Conservation (phyloP, 345 rosid genomes). For the Excoecaria cochinchinensis region DNA sequence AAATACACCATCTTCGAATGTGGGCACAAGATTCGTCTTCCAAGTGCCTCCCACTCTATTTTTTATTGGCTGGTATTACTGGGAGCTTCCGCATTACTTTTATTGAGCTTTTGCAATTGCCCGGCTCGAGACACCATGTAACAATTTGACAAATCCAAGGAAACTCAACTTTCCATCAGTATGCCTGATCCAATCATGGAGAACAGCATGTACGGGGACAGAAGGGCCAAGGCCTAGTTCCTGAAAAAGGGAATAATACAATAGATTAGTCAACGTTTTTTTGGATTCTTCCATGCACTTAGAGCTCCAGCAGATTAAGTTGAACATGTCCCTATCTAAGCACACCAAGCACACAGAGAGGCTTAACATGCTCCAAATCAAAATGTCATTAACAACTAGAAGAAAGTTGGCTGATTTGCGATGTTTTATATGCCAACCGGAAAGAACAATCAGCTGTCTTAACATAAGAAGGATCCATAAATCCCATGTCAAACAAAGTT, state of each 20-base stretch:
- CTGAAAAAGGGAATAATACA: slow-evolving; percentile 36
- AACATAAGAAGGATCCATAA: neutral
- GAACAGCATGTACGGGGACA: slow-evolving; percentile 36
- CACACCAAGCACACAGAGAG: neutral
- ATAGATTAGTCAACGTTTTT: neutral
- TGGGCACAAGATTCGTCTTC: neutral
- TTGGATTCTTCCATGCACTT: neutral
- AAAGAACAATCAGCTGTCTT: neutral
- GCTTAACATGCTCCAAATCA: neutral
- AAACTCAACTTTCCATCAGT: slow-evolving; percentile 36
- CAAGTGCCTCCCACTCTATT: neutral
- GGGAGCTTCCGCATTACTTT: neutral
- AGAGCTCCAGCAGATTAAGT: neutral
- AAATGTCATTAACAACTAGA: neutral
- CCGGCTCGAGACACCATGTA: slow-evolving; percentile 85
- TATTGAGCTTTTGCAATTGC: slow-evolving; percentile 21
- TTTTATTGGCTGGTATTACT: neutral
- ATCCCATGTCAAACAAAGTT: neutral
- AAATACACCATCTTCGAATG: neutral
- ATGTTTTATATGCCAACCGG: neutral
- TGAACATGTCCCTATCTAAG: neutral
- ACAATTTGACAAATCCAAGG: slow-evolving; percentile 82
- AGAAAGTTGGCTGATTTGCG: neutral
- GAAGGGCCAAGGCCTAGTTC: slow-evolving; percentile 91
- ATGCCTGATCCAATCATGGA: slow-evolving; percentile 38